A percentile compares a stretch with the other conserved stretches of the same genome.
These are phyloP conservation scores for Avicennia marina DNA, from an alignment of 257 asterid species.

Conservation along the genomic window DNA sequence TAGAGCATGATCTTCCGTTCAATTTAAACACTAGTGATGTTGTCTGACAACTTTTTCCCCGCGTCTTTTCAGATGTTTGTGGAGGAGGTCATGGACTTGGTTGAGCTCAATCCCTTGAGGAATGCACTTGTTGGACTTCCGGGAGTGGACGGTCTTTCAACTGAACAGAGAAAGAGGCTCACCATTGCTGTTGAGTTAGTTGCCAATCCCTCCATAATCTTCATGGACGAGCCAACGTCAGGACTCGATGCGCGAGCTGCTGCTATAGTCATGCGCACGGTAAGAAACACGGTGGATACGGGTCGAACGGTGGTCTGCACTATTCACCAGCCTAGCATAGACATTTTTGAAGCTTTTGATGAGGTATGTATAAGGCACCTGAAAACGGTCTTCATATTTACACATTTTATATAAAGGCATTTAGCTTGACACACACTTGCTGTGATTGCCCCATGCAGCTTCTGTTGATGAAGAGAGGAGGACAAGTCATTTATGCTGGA, in stretches of 20 bases:
- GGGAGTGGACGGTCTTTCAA: slow-evolving; percentile 77
- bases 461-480: slow-evolving; percentile 51
- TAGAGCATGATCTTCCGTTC: no score
- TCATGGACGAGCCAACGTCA: slow-evolving; percentile 90
- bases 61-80: slow-evolving; percentile 97
- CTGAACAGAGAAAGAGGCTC: slow-evolving; percentile 82
- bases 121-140: slow-evolving; percentile 84
- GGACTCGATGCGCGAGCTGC: slow-evolving; percentile 95
- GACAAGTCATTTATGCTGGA: slow-evolving; percentile 64
- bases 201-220: slow-evolving; percentile 83
- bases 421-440: no score
- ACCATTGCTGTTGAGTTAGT: slow-evolving; percentile 84
- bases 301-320: slow-evolving; percentile 89
- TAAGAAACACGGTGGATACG: slow-evolving; percentile 79
- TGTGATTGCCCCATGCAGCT: slow-evolving; percentile 15
- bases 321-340: slow-evolving; percentile 85
- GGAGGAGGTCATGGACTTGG: slow-evolving; percentile 84
- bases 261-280: slow-evolving; percentile 83
- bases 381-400: background rate
- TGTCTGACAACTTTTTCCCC: no score
- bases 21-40: no score
- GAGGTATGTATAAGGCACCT: slow-evolving; percentile 48
- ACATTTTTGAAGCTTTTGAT: slow-evolving; percentile 86
- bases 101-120: slow-evolving; percentile 65
- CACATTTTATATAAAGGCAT: background rate